Evolutionary conservation across 495 filamentous ascomycete species (phyloP), one percentile per base, ranked within the genome.

Genomic region (Darksidea phi): DNA sequence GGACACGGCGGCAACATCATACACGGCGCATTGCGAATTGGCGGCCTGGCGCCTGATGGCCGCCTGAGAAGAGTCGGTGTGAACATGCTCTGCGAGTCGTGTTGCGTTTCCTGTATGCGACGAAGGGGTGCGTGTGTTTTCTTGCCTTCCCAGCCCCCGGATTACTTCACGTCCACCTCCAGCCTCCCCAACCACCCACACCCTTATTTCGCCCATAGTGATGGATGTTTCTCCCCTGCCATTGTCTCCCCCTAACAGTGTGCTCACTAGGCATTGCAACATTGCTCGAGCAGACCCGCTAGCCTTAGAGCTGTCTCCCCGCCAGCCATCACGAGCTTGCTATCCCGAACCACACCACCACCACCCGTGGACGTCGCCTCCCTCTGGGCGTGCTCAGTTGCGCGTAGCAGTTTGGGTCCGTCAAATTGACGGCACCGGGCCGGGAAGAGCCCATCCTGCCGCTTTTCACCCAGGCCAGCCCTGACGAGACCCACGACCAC

Each of bases 401-500:
- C 55, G 17, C 37, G 47, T 50, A 56, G 63, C 23, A 23, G 13
- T 20, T 32, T 47, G 54, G 64, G 54, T 46, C 55, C 41, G 62
- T 67, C 66, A 38, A 36, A 49, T 70, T 61, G 64, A 70, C 61
- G 54, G 60, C 68, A 43, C 53, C 60, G 55, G 65, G 61, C 52
- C 57, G 61, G 12, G 51, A 45, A 28, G 53, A 51, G 49, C 56
- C 57, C 55, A 61, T 53, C 61, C 68, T 69, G 46, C 58, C 47
- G 54, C 24, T 26, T 15, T 34, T 38, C 17, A 23, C 47, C 42
- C 59, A 50, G 45, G 32, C 48, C 45, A 32, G 6, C 38, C 43
- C 56, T 70, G 48, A 86, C 83, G 84, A 86, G 74, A 73, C 75
- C 73, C 73, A 86, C 84, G 83, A 85, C 70, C 57, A 73, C 75